These are phyloP conservation scores for Sphaerulina vaccinii DNA, from an alignment of 2,329 filamentous ascomycete genomes.

Conservation along the genomic window DNA sequence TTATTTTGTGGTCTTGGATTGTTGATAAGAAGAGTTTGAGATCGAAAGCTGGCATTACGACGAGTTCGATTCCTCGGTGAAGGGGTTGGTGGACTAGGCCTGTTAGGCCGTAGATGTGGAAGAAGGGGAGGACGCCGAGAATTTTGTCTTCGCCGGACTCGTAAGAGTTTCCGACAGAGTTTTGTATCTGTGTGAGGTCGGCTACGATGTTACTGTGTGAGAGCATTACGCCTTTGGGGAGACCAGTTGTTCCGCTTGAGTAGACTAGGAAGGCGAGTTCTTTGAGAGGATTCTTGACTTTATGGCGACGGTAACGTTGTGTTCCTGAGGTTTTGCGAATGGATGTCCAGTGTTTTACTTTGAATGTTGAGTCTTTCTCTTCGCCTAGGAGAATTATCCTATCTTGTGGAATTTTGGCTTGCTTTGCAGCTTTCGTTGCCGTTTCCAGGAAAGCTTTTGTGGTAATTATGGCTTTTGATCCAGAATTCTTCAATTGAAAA, in stretches of 20 bases:
- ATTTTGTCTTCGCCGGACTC: slow-evolving; percentile 63
- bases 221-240: slow-evolving; percentile 88
- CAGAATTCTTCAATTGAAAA: slow-evolving; percentile 77
- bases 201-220: slow-evolving; percentile 79
- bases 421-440: slow-evolving; percentile 65
- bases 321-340: slow-evolving; percentile 63
- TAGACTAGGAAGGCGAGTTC: slow-evolving; percentile 86
- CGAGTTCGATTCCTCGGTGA: slow-evolving; percentile 62
- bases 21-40: slow-evolving; percentile 73
- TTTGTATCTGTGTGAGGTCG: slow-evolving; percentile 56
- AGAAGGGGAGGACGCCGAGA: slow-evolving; percentile 81
- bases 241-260: slow-evolving; percentile 75
- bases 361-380: slow-evolving; percentile 56
- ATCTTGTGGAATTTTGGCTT: slow-evolving; percentile 66
- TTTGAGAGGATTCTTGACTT: slow-evolving; percentile 59
- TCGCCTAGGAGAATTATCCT: slow-evolving; percentile 75
- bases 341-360: slow-evolving; percentile 69
- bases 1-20: slow-evolving; percentile 72
- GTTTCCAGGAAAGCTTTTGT: slow-evolving; percentile 64
- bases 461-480: slow-evolving; percentile 72
- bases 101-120: slow-evolving; percentile 83
- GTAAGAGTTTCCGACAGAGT: slow-evolving; percentile 53
- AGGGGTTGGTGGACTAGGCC: slow-evolving; percentile 69
- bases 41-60: slow-evolving; percentile 78
- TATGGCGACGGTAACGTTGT: slow-evolving; percentile 58